Evolutionary conservation across 352 stramenopile species (phyloP).

Genomic region (Phytopythium oedochilum): DNA sequence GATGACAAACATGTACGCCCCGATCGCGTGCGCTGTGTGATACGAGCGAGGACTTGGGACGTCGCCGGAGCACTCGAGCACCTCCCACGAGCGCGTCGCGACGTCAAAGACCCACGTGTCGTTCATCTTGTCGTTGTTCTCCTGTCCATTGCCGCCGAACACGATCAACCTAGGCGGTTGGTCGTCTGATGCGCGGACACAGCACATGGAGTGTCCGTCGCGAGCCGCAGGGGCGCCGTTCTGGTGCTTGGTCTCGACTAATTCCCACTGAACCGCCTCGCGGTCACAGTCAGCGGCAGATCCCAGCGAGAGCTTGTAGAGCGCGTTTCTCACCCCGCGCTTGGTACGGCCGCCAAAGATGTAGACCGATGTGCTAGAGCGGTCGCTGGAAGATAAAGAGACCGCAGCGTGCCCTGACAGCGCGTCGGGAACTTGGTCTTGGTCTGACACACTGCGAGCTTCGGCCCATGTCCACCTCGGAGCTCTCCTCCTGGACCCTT

Average conservation of each 20-base stretch:
- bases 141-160: slow-evolving; percentile 70
- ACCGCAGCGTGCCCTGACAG: slow-evolving; percentile 53
- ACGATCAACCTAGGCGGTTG: slow-evolving; percentile 26
- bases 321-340: slow-evolving; percentile 41
- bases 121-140: slow-evolving; percentile 62
- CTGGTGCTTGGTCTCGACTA: slow-evolving; percentile 1
- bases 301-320: slow-evolving; percentile 23
- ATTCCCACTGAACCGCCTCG: slow-evolving; percentile 19
- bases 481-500: background rate
- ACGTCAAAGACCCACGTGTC: slow-evolving; percentile 68
- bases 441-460: slow-evolving; percentile 11
- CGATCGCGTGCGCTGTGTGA: slow-evolving; percentile 52
- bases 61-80: slow-evolving; percentile 32
- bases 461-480: slow-evolving; percentile 17
- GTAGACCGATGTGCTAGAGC: slow-evolving; percentile 10
- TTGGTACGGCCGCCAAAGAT: slow-evolving; percentile 72
- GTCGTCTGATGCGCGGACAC: slow-evolving; percentile 6
- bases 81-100: slow-evolving; percentile 23
- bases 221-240: slow-evolving; percentile 32
- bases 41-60: slow-evolving; percentile 54
- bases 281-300: background rate
- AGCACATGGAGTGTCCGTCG: slow-evolving; percentile 61
- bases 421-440: slow-evolving; percentile 15
- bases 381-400: slow-evolving; percentile 7
- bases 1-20: slow-evolving; percentile 51